Base-by-base conservation (phyloP, 768 basidiomycete genomes). In the Dioszegia crocea region DNA sequence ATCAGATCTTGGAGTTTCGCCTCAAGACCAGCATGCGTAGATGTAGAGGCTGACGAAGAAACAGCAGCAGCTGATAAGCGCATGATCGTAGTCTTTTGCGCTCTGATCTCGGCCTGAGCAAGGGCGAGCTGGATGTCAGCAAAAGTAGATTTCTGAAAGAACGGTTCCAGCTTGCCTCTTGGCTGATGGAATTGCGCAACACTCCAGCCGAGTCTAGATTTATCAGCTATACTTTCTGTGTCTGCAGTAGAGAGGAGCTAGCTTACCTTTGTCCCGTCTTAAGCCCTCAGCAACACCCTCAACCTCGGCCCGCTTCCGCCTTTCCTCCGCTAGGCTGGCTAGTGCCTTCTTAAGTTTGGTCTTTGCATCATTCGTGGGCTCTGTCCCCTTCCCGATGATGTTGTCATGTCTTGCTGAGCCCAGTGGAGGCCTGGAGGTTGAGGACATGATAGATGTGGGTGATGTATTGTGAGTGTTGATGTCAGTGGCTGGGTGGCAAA, bases 51-150 rank as follows among this genome's bases (percentile, higher is more conserved):
- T 8, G 51, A 53, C 2, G 51, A 53, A 6, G 44, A 19, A 1
- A 17, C 29, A 38, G 33, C 24, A 19, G 51, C 51, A 24, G 16
- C 23, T 24, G 47, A 29, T 11, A 59, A 41, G 26, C 51, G 46
- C 24, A 53, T 57, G 44, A 66, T 65, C 1, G 50, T 61, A 39
- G 62, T 61, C 21, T 70, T 63, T 43, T 63, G 47, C 27, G 60
- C 57, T 4, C 44, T 45, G 41, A 71, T 53, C 33, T 53, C 59
- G 14, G 57, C 58, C 39, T 59, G 59, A 2, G 63, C 62, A 27
- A 39, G 59, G 19, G 63, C 59, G 12, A 71, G 45, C 69, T 71
- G 45, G 27, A n/a, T 16, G 49, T 30, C 17, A 47, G 33, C 24
- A 26, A 33, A 51, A 23, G 24, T 21, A n/a, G n/a, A 10, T n/a